A percentile compares a stretch with the other conserved stretches of the same genome.
Conservation (phyloP, 2,329 filamentous ascomycete species). For the Rachicladosporium sp. region DNA sequence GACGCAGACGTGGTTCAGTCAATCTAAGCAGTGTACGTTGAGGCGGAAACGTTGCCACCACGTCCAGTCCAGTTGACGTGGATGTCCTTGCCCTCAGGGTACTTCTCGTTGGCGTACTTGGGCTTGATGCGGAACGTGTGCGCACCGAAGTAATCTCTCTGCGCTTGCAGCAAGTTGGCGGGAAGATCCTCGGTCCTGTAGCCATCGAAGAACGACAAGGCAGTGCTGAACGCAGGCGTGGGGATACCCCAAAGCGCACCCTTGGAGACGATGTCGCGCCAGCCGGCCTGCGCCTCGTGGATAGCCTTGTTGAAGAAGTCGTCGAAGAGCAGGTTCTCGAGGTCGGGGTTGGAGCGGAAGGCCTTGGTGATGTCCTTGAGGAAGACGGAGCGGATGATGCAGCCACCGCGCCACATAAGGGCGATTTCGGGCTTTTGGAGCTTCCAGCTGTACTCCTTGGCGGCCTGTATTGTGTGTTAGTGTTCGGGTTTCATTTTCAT, state of each 20-base stretch:
- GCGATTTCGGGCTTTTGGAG: slow-evolving; percentile 99
- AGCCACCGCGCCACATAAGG: slow-evolving; percentile 99
- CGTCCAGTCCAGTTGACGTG: slow-evolving; percentile 99
- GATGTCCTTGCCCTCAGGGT: slow-evolving; percentile 74
- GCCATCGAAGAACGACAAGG: slow-evolving; percentile 95
- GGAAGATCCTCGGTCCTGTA: slow-evolving; percentile 96
- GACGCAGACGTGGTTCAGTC: neutral
- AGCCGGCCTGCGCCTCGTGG: slow-evolving; percentile 80
- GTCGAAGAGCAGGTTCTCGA: slow-evolving; percentile 97
- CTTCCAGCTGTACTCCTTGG: slow-evolving; percentile 94
- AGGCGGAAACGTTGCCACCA: slow-evolving; percentile 92
- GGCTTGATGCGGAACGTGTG: slow-evolving; percentile 45
- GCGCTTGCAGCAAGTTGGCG: slow-evolving; percentile 95
- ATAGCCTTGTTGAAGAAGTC: slow-evolving; percentile 99
- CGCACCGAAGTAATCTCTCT: slow-evolving; percentile 95
- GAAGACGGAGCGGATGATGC: slow-evolving; percentile 99
- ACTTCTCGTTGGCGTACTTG: slow-evolving; percentile 44
- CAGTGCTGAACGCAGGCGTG: slow-evolving; percentile 90
- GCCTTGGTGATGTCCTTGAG: slow-evolving; percentile 97
- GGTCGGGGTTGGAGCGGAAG: slow-evolving; percentile 85
- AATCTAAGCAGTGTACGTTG: slow-evolving; percentile 86
- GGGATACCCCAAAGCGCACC: slow-evolving; percentile 89
- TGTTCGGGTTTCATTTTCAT: too few relatives aligned
- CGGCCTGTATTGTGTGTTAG: slow-evolving; percentile 48
- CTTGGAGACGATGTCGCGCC: slow-evolving; percentile 86